Evolutionary conservation across 345 rosid species (phyloP).

Genomic region (Rubroshorea leprosula): DNA sequence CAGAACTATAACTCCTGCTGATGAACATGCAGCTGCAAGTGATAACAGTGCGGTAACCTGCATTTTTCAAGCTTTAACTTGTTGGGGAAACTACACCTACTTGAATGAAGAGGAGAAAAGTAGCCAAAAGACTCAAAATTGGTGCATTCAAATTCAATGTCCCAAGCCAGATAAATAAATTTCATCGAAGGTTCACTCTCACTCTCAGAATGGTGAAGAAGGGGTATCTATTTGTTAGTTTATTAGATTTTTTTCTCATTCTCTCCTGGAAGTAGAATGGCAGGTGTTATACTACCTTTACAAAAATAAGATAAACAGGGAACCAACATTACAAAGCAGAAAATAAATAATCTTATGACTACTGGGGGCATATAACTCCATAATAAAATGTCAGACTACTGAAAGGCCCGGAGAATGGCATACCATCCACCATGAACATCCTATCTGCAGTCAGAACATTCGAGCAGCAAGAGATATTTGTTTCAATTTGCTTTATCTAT

Average conservation of each 20-base stretch:
- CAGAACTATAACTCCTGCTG: conserved; percentile 80
- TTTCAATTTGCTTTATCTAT: not conserved
- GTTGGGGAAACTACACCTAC: not conserved
- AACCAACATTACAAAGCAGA: no score
- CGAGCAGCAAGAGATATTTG: no score
- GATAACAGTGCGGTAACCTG: conserved; percentile 87
- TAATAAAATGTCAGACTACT: no score
- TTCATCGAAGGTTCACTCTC: not conserved
- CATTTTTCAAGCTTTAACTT: conserved; percentile 15
- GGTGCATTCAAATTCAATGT: not conserved
- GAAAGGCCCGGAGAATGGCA: no score
- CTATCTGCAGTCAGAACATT: no score
- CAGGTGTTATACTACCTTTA: not conserved
- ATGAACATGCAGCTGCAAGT: conserved; percentile 91
- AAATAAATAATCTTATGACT: no score
- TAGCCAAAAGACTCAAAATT: not conserved
- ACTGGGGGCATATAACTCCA: no score
- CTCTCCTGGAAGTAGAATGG: not conserved
- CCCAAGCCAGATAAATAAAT: not conserved
- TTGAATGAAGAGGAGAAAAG: not conserved
- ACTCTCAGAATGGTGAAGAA: not conserved
- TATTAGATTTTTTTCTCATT: not conserved
- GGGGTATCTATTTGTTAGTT: not conserved
- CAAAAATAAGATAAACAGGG: not conserved
- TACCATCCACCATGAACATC: no score